Conservation (phyloP, 2,329 filamentous ascomycete species). For the Trichophaea hybrida region DNA sequence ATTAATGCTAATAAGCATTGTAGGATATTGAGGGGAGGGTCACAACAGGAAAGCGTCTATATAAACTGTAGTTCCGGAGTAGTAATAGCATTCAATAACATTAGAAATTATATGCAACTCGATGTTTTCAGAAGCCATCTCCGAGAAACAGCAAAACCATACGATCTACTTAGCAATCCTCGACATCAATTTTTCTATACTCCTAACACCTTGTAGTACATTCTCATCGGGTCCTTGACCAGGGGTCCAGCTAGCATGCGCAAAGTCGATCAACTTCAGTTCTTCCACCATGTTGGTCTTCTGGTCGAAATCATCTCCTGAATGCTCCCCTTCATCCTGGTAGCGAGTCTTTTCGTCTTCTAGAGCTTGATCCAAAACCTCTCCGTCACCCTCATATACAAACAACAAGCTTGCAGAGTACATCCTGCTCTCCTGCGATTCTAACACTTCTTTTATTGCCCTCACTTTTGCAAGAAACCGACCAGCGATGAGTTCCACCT, state of each 20-base stretch:
- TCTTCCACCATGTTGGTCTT: slow-evolving; percentile 52
- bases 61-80: slow-evolving; percentile 42
- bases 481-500: slow-evolving; percentile 34
- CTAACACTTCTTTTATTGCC: slow-evolving; percentile 42
- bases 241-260: slow-evolving; percentile 72
- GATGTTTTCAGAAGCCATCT: not conserved
- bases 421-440: slow-evolving; percentile 51
- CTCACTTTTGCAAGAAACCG: slow-evolving; percentile 38
- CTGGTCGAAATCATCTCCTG: slow-evolving; percentile 43
- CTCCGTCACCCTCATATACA: slow-evolving; percentile 50
- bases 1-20: not conserved
- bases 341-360: slow-evolving; percentile 28
- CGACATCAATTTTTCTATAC: slow-evolving; percentile 54
- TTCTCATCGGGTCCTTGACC: slow-evolving; percentile 81
- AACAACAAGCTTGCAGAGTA: slow-evolving; percentile 51
- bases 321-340: slow-evolving; percentile 36
- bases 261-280: slow-evolving; percentile 91
- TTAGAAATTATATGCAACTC: too few relatives aligned
- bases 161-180: slow-evolving; percentile 38
- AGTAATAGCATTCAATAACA: too few relatives aligned
- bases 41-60: slow-evolving; percentile 68
- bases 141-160: not conserved
- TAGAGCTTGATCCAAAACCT: slow-evolving; percentile 39
- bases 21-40: slow-evolving; percentile 63
- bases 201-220: slow-evolving; percentile 57